Evolutionary conservation across 441 rosid genomes (phyloP), one percentile per base, ranked within the genome.

Genomic region (Syzygium malaccense): DNA sequence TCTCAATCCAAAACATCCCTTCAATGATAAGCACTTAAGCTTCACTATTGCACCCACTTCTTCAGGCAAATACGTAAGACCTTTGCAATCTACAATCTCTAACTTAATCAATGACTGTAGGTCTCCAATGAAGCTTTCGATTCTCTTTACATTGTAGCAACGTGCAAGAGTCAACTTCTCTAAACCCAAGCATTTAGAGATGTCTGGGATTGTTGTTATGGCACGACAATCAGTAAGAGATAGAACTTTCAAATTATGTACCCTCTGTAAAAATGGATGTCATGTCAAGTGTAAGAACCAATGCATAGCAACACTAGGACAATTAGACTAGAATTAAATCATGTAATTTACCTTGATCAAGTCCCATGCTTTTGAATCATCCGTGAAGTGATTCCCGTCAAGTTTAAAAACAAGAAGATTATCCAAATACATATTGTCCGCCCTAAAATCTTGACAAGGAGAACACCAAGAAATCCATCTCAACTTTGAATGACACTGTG

Each of bases 311-410:
- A 66, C 75, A 17, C 19, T 4, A 8, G 12, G 75, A 30, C 75
- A 4, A 17, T 18, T 8, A 32, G 6, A 66, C 75, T 30, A 64
- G 23, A 64, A 64, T 30, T 64, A 60, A 26, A 60, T 28, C 30
- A 64, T 2, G 25, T 17, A 7, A 2, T 30, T 64, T 64, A 64
- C 75, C 75, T 64, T 64, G 12, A 30, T 64, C 23, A 30, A 30
- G 37, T 66, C 41, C 75, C 75, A 66, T 15, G 75, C 75, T 66
- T 66, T 66, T 66, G 75, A 17, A 30, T 66, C 41, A 66, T 66
- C 6, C 4, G 1, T 4, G 13, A 66, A 17, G 75, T 2, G 1
- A 66, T 17, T 66, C 8, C 0, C 0, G 1, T 4, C 12, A 4
- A 66, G 75, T 17, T 66, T 4, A 4, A 66, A 30, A 17, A 66